A percentile compares a stretch with the other conserved stretches of the same genome.
phyloP scores from a whole-genome alignment of 306 rosid species.

The Glycine latifolia region DNA sequence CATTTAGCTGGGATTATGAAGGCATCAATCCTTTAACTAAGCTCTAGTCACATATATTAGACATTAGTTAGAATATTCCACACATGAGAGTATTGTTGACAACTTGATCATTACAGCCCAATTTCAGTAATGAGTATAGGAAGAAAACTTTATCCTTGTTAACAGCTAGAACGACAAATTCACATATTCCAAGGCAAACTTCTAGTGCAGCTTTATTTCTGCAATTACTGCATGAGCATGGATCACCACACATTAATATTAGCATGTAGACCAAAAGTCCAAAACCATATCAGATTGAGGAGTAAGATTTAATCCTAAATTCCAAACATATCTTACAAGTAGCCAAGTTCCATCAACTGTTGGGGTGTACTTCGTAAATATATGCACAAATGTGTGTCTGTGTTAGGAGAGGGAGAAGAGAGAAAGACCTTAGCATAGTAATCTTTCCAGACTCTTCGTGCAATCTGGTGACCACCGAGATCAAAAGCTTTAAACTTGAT shows the following conservation, averaged over 20 bases:
- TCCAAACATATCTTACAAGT: background rate
- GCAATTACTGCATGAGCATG: no score
- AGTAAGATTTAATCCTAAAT: background rate
- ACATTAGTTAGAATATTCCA: background rate
- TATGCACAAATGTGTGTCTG: background rate
- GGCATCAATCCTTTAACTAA: constrained; percentile 42
- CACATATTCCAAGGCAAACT: background rate
- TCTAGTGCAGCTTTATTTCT: background rate
- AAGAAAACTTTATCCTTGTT: constrained; percentile 2
- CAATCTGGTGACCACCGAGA: constrained; percentile 86
- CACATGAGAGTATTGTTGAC: background rate
- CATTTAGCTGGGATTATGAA: constrained; percentile 63
- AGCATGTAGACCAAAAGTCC: background rate
- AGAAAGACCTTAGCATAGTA: constrained; percentile 85
- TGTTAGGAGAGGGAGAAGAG: background rate
- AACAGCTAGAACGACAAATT: constrained; percentile 1
- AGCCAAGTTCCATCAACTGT: background rate
- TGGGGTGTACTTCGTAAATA: background rate
- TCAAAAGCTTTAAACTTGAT: constrained; percentile 94
- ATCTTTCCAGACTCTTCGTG: constrained; percentile 96
- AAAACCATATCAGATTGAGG: background rate
- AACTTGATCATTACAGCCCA: constrained; percentile 2
- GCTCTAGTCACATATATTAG: background rate
- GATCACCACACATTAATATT: background rate
- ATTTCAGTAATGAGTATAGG: constrained; percentile 5